phyloP scores from a whole-genome alignment of 73 alveolate genomes.

The Tetrahymena borealis region DNA sequence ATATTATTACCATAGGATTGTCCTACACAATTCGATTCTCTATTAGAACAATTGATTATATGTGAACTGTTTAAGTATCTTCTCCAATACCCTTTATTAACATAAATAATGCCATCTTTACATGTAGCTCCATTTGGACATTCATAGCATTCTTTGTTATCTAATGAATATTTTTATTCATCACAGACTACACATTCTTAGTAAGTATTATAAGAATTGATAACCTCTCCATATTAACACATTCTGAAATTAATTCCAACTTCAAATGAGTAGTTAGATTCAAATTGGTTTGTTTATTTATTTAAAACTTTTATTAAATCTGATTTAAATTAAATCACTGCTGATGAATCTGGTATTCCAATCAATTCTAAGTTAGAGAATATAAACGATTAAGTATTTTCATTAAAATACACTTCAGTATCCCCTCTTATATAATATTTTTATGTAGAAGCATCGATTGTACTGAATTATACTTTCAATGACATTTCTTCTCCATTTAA shows the following conservation, averaged over 20 bases:
- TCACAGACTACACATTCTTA: conserved; percentile 19
- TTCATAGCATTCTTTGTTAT: neutral
- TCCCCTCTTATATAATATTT: neutral
- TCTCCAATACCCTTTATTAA: conserved; percentile 56
- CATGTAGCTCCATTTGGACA: conserved; percentile 42
- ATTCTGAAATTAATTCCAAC: neutral
- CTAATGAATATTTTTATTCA: neutral
- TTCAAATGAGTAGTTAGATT: neutral
- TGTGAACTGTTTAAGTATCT: conserved; percentile 8
- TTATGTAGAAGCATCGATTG: neutral
- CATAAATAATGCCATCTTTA: conserved; percentile 2
- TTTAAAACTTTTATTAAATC: neutral
- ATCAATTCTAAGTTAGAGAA: neutral
- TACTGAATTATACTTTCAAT: neutral
- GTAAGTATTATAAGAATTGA: neutral
- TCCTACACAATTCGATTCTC: conserved; percentile 10
- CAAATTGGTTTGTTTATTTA: neutral
- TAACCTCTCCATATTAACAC: neutral
- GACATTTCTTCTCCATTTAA: neutral
- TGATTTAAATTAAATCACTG: neutral
- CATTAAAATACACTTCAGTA: neutral
- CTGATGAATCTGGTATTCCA: neutral
- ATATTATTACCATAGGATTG: conserved; percentile 10
- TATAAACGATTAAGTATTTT: neutral
- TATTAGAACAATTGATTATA: conserved; percentile 10